phyloP scores from a whole-genome alignment of 768 basidiomycete genomes.

The Naematelia aurantialba region DNA sequence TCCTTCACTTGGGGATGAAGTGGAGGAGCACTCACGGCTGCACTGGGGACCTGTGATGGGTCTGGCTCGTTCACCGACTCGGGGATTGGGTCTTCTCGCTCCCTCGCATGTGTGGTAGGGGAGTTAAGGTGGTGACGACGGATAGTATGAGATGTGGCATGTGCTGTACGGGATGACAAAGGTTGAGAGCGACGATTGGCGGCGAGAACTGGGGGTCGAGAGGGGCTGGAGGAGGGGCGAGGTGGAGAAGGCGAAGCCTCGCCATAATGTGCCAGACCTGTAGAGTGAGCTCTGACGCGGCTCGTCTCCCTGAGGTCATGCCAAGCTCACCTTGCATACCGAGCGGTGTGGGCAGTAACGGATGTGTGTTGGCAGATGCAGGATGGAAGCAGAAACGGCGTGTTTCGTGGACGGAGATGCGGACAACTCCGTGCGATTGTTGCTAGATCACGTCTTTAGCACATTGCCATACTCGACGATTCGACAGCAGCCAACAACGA shows the following conservation, averaged over 20 bases:
- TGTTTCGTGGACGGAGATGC: slow-evolving; percentile 2
- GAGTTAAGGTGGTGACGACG: no score
- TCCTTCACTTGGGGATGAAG: slow-evolving; percentile 32
- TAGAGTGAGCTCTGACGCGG: background rate
- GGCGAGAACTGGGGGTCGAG: background rate
- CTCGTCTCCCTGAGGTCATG: background rate
- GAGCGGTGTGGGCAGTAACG: background rate
- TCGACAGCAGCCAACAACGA: no score
- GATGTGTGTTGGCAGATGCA: background rate
- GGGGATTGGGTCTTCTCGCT: no score
- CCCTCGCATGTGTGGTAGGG: no score
- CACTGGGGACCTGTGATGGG: no score
- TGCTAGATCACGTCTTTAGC: no score
- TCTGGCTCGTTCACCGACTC: no score
- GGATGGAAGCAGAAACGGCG: background rate
- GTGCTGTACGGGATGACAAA: background rate
- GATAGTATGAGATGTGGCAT: no score
- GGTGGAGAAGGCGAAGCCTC: slow-evolving; percentile 28
- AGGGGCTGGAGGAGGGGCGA: background rate
- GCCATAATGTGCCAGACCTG: slow-evolving; percentile 35
- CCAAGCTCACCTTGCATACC: slow-evolving; percentile 20
- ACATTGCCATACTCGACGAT: no score
- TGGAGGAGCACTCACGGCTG: slow-evolving; percentile 10
- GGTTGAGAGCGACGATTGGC: slow-evolving; percentile 2
- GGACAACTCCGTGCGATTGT: background rate